Percentiles rank a stretch among this genome's conserved stretches.
Conservation (phyloP, 2,329 filamentous ascomycete species). For the Aspergillus brasiliensis region DNA sequence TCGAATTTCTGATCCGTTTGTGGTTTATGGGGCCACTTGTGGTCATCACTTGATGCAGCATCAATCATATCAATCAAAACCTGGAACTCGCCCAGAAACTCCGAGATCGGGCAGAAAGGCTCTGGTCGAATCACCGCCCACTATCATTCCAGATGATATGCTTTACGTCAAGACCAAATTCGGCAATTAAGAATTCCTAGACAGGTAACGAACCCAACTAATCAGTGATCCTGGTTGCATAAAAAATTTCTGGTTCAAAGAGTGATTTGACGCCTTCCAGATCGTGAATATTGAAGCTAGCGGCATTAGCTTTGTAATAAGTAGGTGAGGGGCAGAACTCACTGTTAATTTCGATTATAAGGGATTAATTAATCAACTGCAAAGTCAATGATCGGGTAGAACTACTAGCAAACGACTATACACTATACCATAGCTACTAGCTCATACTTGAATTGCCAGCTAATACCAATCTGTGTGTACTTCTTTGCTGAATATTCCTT, state of each 20-base stretch:
- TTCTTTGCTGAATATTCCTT: background rate
- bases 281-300: too few relatives aligned
- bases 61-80: background rate
- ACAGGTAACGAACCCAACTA: background rate
- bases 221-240: background rate
- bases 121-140: background rate
- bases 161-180: background rate
- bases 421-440: background rate
- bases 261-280: background rate
- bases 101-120: background rate
- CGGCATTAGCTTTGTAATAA: background rate
- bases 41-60: background rate
- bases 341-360: background rate
- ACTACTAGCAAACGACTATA: background rate
- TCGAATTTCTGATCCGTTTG: too few relatives aligned
- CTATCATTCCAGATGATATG: background rate
- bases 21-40: background rate
- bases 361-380: too few relatives aligned
- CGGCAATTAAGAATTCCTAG: background rate
- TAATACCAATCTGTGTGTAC: background rate
- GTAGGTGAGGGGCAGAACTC: background rate
- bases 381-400: background rate
- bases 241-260: background rate
- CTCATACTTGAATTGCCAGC: background rate
- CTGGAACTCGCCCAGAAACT: background rate